Percentiles rank a stretch among this genome's conserved stretches.
These are phyloP conservation scores for Fraxinus albicans DNA, from an alignment of 305 asterid species.

Conservation along the genomic window DNA sequence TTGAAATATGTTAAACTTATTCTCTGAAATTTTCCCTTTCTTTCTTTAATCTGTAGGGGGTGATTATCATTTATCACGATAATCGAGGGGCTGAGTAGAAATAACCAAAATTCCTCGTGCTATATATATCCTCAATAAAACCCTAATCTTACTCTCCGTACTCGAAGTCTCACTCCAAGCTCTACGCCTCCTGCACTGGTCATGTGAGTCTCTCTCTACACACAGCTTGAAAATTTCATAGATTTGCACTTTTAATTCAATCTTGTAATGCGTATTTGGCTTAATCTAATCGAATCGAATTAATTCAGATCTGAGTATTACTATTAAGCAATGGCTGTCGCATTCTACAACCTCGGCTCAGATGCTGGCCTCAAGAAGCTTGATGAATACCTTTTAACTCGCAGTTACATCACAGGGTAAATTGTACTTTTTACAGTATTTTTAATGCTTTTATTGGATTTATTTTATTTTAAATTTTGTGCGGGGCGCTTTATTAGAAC, in stretches of 20 bases:
- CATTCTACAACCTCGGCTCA: constrained; percentile 46
- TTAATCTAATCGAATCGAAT: neutral
- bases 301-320: constrained; percentile 4
- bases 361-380: constrained; percentile 77
- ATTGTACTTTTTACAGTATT: neutral
- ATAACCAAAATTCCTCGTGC: constrained; percentile 1
- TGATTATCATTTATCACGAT: neutral
- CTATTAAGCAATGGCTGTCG: constrained; percentile 50
- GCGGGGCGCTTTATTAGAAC: neutral
- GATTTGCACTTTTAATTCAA: neutral
- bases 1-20: too few relatives aligned
- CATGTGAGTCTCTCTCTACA: constrained; percentile 11
- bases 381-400: constrained; percentile 71
- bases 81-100: neutral
- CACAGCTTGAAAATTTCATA: neutral
- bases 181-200: constrained; percentile 4
- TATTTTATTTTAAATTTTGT: neutral
- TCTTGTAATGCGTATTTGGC: neutral
- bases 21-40: too few relatives aligned
- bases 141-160: neutral
- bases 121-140: neutral
- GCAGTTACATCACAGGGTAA: constrained; percentile 80
- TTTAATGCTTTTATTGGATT: neutral
- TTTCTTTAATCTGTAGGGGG: neutral
- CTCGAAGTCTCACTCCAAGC: neutral